Evolutionary conservation across 2,329 filamentous ascomycete species (phyloP).

Genomic region (Pestalotiopsis sp.): DNA sequence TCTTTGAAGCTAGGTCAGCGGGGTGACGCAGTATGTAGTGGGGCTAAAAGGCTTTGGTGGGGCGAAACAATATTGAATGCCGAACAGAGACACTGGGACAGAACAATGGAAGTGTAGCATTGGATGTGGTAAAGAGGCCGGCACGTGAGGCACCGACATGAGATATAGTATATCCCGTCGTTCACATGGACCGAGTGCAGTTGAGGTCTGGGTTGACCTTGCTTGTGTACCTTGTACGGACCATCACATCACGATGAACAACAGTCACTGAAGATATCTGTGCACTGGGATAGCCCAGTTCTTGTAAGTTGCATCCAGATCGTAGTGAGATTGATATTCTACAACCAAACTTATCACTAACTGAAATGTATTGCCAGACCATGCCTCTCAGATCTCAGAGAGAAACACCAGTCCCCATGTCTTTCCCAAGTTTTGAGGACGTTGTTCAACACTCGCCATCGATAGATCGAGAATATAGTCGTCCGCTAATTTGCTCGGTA

Average conservation of each 20-base stretch:
- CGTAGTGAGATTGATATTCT: constrained; percentile 4
- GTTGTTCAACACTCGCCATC: background rate
- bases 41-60: background rate
- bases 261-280: background rate
- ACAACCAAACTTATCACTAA: background rate
- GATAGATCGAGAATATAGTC: background rate
- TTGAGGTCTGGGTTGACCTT: background rate
- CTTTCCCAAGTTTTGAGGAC: background rate
- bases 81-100: background rate
- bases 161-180: background rate
- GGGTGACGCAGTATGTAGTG: background rate
- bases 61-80: background rate
- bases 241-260: background rate
- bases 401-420: background rate
- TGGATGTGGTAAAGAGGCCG: background rate
- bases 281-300: background rate
- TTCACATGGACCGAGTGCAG: background rate
- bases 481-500: background rate
- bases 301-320: background rate
- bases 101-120: background rate
- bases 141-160: background rate
- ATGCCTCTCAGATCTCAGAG: background rate
- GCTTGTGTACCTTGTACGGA: background rate
- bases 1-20: constrained; percentile 2
- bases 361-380: background rate